Conservation (phyloP, 257 asterid species). For the Cynanchum wilfordii region DNA sequence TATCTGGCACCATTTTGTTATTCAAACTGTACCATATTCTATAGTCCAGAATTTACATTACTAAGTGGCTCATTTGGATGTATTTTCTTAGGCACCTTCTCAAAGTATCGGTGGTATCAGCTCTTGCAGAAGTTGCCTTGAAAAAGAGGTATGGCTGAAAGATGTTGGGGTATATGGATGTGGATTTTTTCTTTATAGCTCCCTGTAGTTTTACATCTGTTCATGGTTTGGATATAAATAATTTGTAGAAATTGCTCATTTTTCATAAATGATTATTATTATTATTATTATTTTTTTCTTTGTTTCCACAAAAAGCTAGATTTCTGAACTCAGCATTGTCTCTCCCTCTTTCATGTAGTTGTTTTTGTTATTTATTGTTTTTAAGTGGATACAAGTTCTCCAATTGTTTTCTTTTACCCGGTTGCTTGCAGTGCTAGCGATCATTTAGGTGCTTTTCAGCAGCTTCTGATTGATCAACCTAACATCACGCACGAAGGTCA, state of each 20-base stretch:
- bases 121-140: slow-evolving; percentile 50
- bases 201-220: background rate
- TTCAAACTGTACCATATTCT: background rate
- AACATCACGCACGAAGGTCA: slow-evolving; percentile 77
- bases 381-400: background rate
- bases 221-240: background rate
- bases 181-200: background rate
- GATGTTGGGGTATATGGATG: background rate
- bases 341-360: background rate
- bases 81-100: slow-evolving; percentile 52
- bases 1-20: background rate
- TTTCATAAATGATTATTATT: background rate
- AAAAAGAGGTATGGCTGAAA: slow-evolving; percentile 38
- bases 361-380: background rate
- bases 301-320: background rate
- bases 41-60: background rate
- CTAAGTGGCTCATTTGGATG: background rate
- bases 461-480: slow-evolving; percentile 75
- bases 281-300: background rate
- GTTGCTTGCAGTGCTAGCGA: slow-evolving; percentile 43
- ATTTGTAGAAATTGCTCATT: background rate
- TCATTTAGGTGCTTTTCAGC: slow-evolving; percentile 55
- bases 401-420: background rate
- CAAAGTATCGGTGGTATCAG: slow-evolving; percentile 56
- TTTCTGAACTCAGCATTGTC: background rate